These are phyloP conservation scores for Tricholomella constricta DNA, from an alignment of 768 basidiomycete species.

Conservation along the genomic window DNA sequence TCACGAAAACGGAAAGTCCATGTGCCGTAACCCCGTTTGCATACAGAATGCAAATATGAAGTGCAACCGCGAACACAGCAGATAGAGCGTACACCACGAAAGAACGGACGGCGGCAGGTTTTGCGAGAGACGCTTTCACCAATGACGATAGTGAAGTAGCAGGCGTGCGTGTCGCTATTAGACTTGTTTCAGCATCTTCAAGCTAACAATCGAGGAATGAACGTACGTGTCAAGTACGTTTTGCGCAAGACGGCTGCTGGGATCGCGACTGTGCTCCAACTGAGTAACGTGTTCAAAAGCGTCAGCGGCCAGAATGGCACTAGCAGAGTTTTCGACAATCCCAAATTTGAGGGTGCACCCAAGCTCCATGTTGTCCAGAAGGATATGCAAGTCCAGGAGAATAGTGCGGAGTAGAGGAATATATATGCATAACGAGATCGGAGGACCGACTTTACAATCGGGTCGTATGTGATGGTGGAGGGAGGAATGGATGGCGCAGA, in stretches of 20 bases:
- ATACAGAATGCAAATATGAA: conserved; percentile 45
- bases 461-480: conserved; percentile 61
- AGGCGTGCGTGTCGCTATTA: conserved; percentile 45
- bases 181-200: not conserved
- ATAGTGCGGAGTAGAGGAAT: conserved; percentile 50
- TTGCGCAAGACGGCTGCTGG: conserved; percentile 64
- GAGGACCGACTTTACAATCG: conserved; percentile 62
- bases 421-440: conserved; percentile 60
- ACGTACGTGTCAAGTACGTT: conserved; percentile 58
- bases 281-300: conserved; percentile 38
- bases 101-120: conserved; percentile 47
- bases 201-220: not conserved
- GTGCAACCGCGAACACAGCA: conserved; percentile 39
- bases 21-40: conserved; percentile 17
- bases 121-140: conserved; percentile 46
- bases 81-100: conserved; percentile 49
- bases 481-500: conserved; percentile 58
- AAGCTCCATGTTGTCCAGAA: conserved; percentile 46
- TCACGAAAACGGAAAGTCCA: conserved; percentile 58
- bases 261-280: conserved; percentile 55
- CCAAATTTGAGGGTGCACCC: conserved; percentile 35
- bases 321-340: conserved; percentile 32
- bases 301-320: conserved; percentile 46
- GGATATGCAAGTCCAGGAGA: conserved; percentile 45
- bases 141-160: conserved; percentile 55